phyloP scores from a whole-genome alignment of 768 basidiomycete genomes.

The Symmetrospora coprosmae region DNA sequence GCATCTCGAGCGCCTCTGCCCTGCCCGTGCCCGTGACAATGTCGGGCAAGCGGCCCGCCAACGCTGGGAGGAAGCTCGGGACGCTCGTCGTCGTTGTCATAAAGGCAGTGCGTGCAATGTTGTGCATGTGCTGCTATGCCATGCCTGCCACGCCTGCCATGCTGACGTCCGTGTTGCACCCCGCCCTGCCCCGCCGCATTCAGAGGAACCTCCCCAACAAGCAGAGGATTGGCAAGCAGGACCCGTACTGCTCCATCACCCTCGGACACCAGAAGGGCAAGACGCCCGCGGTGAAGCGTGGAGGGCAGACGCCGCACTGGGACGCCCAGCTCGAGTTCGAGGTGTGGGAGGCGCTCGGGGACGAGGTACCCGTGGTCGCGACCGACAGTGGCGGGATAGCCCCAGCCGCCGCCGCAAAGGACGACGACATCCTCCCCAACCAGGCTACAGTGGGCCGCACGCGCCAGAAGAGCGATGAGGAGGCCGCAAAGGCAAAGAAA shows the following conservation, averaged over 20 bases:
- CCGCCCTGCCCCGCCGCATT: background rate
- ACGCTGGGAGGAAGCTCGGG: conserved; percentile 44
- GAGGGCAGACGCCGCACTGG: conserved; percentile 88
- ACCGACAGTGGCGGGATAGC: conserved; percentile 40
- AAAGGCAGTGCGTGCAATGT: conserved; percentile 56
- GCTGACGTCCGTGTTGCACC: no score
- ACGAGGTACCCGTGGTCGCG: conserved; percentile 30
- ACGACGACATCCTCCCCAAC: conserved; percentile 27
- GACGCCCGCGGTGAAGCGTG: conserved; percentile 62
- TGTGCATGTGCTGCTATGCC: no score
- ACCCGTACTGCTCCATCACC: conserved; percentile 59
- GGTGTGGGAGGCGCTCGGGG: conserved; percentile 46
- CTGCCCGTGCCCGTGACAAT: no score
- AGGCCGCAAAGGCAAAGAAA: conserved; percentile 29
- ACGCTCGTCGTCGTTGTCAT: conserved; percentile 73
- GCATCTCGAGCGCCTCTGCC: no score
- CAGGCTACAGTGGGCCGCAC: conserved; percentile 31
- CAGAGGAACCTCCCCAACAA: conserved; percentile 31
- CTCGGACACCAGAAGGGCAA: conserved; percentile 54
- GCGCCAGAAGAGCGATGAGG: conserved; percentile 25
- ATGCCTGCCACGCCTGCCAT: no score
- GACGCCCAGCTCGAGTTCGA: conserved; percentile 77
- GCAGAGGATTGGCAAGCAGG: conserved; percentile 61
- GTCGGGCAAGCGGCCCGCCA: background rate
- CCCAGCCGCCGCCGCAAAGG: conserved; percentile 37